These are phyloP conservation scores for Zygosaccharomyces rouxii DNA, from an alignment of 805 yeast genomes.

Conservation along the genomic window DNA sequence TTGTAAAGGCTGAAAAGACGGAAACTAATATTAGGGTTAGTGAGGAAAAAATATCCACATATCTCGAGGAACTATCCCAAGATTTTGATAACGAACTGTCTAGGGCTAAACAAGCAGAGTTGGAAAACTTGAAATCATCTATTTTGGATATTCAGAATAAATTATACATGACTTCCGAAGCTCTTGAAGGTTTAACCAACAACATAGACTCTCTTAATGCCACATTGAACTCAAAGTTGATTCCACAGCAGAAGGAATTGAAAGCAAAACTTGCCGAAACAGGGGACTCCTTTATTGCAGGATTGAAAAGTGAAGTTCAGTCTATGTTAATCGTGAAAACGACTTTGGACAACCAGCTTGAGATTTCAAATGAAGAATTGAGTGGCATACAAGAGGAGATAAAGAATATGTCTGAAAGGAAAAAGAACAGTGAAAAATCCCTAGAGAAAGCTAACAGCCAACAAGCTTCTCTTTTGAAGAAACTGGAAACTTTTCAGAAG, in stretches of 20 bases:
- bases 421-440: constrained; percentile 36
- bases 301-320: constrained; percentile 20
- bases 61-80: constrained; percentile 46
- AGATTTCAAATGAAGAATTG: constrained; percentile 33
- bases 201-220: constrained; percentile 40
- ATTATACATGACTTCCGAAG: constrained; percentile 34
- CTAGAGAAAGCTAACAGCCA: constrained; percentile 51
- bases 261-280: constrained; percentile 19
- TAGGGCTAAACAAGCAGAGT: constrained; percentile 42
- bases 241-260: constrained; percentile 48
- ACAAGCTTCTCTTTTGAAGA: constrained; percentile 50
- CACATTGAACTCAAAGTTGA: constrained; percentile 54
- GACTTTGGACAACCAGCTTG: constrained; percentile 28
- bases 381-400: constrained; percentile 26
- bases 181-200: constrained; percentile 22
- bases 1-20: constrained; percentile 36
- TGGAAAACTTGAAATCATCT: constrained; percentile 39
- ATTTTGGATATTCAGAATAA: constrained; percentile 46
- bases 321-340: constrained; percentile 32
- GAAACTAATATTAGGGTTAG: constrained; percentile 35
- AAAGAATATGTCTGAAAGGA: constrained; percentile 25
- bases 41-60: constrained; percentile 41
- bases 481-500: constrained; percentile 58
- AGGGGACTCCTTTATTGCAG: constrained; percentile 14
- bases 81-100: constrained; percentile 53